Evolutionary conservation across 495 filamentous ascomycete species (phyloP).

Genomic region (Neurospora sp.): DNA sequence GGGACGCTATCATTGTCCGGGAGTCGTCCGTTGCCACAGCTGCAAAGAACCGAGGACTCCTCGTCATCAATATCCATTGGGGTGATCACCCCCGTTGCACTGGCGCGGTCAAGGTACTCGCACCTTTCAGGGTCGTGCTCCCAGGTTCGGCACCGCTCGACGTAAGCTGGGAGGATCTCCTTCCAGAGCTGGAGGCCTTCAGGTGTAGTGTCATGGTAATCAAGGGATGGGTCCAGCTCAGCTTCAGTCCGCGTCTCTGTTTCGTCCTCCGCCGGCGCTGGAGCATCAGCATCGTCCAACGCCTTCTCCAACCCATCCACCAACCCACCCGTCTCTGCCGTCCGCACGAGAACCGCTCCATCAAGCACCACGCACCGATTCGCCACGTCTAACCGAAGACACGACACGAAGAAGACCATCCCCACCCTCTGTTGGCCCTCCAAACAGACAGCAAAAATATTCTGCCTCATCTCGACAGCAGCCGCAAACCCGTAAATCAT

Average conservation of each 20-base stretch:
- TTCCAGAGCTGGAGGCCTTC: slow-evolving; percentile 33
- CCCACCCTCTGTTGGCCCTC: not conserved
- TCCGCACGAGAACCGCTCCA: not conserved
- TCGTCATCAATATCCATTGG: slow-evolving; percentile 20
- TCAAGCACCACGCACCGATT: not conserved
- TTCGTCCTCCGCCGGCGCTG: too few species aligned
- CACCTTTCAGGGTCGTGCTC: slow-evolving; percentile 31
- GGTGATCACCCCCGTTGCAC: slow-evolving; percentile 3
- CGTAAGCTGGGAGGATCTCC: slow-evolving; percentile 33
- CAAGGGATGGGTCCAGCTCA: not conserved
- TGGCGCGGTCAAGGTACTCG: slow-evolving; percentile 27
- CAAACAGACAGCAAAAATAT: not conserved
- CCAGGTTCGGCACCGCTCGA: slow-evolving; percentile 48
- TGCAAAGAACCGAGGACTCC: slow-evolving; percentile 18
- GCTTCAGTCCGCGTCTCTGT: not conserved
- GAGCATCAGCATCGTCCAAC: not conserved
- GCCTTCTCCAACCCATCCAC: not conserved
- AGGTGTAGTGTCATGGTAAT: not conserved
- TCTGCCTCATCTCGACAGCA: not conserved
- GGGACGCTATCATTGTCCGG: slow-evolving; percentile 15
- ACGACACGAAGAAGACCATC: not conserved
- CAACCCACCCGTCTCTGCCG: not conserved
- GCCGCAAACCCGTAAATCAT: not conserved
- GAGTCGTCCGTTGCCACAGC: slow-evolving; percentile 24
- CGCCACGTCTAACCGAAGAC: not conserved